Conservation (phyloP, 1,284 basidiomycete genomes). For the Irpex sp. region DNA sequence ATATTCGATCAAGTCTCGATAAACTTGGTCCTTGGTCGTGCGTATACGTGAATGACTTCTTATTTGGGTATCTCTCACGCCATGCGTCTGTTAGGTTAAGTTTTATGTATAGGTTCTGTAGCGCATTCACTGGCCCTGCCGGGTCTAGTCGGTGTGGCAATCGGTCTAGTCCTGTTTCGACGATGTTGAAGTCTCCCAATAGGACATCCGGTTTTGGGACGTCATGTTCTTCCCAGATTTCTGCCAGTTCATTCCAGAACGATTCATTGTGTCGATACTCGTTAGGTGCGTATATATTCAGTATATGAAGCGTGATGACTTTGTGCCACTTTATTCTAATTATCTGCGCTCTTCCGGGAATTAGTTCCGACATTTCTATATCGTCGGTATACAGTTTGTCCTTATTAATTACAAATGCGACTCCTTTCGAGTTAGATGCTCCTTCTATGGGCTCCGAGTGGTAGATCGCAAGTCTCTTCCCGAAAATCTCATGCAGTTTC, state of each 20-base stretch:
- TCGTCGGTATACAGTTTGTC: neutral
- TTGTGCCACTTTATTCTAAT: conserved; percentile 11
- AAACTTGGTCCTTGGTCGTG: neutral
- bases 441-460: neutral
- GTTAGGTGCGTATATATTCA: conserved; percentile 23
- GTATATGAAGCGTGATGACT: conserved; percentile 8
- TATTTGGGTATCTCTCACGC: neutral
- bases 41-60: neutral
- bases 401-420: neutral
- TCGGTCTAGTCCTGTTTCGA: conserved; percentile 32
- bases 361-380: neutral
- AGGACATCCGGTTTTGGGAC: conserved; percentile 27
- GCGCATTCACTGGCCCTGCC: conserved; percentile 14
- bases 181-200: conserved; percentile 38
- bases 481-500: neutral
- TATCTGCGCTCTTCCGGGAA: conserved; percentile 1
- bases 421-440: neutral
- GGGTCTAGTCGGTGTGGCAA: conserved; percentile 15
- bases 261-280: conserved; percentile 9
- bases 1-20: conserved; percentile 13
- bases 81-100: neutral
- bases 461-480: neutral
- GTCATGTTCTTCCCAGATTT: neutral
- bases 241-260: conserved; percentile 18
- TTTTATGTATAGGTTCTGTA: neutral